Evolutionary conservation across 768 basidiomycete genomes (phyloP), one percentile per base, ranked within the genome.

Genomic region (Tulasnella sp.): DNA sequence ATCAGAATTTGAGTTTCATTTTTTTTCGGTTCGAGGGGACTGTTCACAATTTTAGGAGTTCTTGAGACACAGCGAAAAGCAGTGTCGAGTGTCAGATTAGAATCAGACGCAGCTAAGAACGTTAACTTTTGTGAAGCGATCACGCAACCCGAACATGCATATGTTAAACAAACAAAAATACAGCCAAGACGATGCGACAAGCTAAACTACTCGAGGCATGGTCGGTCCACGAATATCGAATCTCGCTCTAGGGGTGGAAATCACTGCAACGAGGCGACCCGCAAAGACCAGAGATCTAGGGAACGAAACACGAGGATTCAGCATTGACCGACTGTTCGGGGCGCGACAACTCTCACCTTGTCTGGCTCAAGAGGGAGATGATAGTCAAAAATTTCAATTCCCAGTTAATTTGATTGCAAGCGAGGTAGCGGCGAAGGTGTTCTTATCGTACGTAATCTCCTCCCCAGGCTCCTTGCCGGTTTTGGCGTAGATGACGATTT

Each of bases 401-500:
- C 76, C 39, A 34, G n/a, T 49, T 69, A 4, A 1, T 37, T 22
- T 14, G 3, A 25, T 19, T 19, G 31, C n/a, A 34, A 49, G 2
- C 31, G 14, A n/a, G n/a, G 15, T 45, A 64, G 54, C 74, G 39
- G 39, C 68, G 40, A 36, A 22, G 1, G 85, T 91, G 76, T 79
- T 25, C 58, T 22, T 12, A 94, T 93, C 94, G 85, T 97, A 97
- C 73, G 96, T 97, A 81, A 99, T 97, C 85, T 99, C 97, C 81
- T 97, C 96, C 72, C 97, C 97, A 36, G 96, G 90, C 79, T 97
- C 92, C 80, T 99, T 96, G 79, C 93, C 93, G 80, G 93, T 90
- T 84, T 98, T 97, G 40, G 97, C 97, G 82, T 99, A 99, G 74
- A 99, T 99, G 82, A 99, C 97, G 80, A 99, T 99, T 88, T 97